Evolutionary conservation across 352 stramenopile species (phyloP), one percentile per base, ranked within the genome.

Genomic region (Sclerospora graminicola): DNA sequence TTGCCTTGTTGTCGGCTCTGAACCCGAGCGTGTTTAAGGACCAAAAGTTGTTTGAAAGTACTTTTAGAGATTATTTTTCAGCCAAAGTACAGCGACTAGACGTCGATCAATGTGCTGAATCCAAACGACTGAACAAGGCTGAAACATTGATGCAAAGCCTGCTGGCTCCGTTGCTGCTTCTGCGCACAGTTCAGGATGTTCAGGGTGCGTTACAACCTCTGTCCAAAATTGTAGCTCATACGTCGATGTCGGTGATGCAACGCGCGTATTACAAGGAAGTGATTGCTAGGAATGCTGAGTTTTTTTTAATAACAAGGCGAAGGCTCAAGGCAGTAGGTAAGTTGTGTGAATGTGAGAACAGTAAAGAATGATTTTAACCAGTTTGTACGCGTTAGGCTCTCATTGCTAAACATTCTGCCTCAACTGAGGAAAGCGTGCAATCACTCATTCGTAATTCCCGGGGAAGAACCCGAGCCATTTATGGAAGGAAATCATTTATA

Each of bases 401-500:
- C 81, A 39, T 69, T 99, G 40, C 96, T 97, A 33, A 99, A 99
- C 63, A 84, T 99, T 50, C 77, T 97, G 10, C 98, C 98, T 51
- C 88, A 99, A 46, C 53, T 89, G 6, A 65, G 75, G 7, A 89
- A 89, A 48, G 72, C 65, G 1, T 88, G 75, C 45, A 87, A 86
- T 32, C 78, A 89, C 37, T 74, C 78, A 28, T 99, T 98, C 60
- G 48, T 99, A 38, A 91, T 99, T 19, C 53, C 77, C 18, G 76
- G 76, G 15, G 71, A 69, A 14, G 77, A 89, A 34, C 74, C 69
- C 1, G 77, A 89, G 28, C 74, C 77, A 4, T 89, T 89, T 53
- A 61, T 55, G 11, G 74, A 89, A 70, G 74, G 77, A 10, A 67
- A 42, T 8, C 77, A 89, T 40, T 42, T 89, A 30, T 85, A 78